These are phyloP conservation scores for Candida tammaniensis DNA, from an alignment of 805 yeast species.

Conservation along the genomic window DNA sequence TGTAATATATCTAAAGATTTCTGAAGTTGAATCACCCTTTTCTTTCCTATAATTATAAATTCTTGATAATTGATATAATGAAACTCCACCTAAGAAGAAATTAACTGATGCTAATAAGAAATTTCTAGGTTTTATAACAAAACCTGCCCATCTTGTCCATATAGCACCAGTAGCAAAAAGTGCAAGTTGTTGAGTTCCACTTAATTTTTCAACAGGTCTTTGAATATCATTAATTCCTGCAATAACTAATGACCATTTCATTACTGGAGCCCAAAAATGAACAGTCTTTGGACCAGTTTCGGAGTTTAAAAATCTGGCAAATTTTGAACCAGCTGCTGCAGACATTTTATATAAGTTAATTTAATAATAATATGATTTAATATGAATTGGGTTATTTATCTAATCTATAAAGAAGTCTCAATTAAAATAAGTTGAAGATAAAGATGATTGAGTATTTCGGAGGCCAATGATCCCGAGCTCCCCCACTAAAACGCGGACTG, in stretches of 20 bases:
- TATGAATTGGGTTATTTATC: no score
- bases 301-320: conserved; percentile 70
- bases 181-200: conserved; percentile 88
- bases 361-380: no score
- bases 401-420: no score
- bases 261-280: conserved; percentile 82
- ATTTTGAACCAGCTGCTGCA: conserved; percentile 46
- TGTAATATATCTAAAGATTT: conserved; percentile 57
- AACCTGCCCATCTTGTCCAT: conserved; percentile 96
- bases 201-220: conserved; percentile 88
- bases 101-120: conserved; percentile 86
- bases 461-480: no score
- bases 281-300: conserved; percentile 97
- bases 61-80: conserved; percentile 78
- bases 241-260: conserved; percentile 82
- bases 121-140: conserved; percentile 88
- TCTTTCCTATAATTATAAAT: conserved; percentile 62
- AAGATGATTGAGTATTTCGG: no score
- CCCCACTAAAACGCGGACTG: no score
- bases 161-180: conserved; percentile 87
- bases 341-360: no score
- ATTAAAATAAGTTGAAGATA: no score
- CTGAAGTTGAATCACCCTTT: conserved; percentile 60
- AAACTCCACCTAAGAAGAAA: conserved; percentile 88
- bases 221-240: conserved; percentile 87